phyloP scores from a whole-genome alignment of 2,329 filamentous ascomycete species.

The Aspergillus oerlinghausenensis region DNA sequence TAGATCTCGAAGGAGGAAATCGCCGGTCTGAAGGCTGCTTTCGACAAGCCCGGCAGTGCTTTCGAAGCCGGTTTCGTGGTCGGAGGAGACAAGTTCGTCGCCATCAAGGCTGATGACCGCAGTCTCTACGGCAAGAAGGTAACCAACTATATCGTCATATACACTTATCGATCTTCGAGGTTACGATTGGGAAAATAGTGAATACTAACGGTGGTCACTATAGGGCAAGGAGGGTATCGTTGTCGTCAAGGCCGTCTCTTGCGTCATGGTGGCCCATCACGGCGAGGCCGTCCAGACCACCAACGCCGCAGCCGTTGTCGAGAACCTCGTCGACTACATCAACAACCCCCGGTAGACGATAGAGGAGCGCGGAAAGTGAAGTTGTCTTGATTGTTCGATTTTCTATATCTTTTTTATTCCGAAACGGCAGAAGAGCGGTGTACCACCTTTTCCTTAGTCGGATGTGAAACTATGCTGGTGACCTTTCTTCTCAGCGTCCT shows the following conservation, averaged over 20 bases:
- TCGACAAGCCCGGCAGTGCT: constrained; percentile 46
- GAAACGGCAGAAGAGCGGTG: background rate
- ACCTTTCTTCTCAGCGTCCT: background rate
- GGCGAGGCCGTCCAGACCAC: constrained; percentile 67
- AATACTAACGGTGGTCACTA: constrained; percentile 9
- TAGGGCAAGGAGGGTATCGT: constrained; percentile 76
- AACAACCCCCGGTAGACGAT: constrained; percentile 63
- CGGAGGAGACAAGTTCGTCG: constrained; percentile 71
- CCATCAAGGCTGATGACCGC: constrained; percentile 69
- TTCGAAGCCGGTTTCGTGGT: constrained; percentile 68
- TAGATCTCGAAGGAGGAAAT: constrained; percentile 54
- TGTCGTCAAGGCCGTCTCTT: constrained; percentile 81
- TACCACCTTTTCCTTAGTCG: background rate
- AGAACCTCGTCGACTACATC: constrained; percentile 82
- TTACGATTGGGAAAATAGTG: too few species aligned
- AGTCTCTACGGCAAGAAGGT: constrained; percentile 86
- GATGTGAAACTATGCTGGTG: background rate
- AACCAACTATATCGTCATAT: constrained; percentile 25
- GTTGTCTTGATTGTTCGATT: constrained; percentile 2
- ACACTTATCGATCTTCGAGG: background rate
- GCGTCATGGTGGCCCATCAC: constrained; percentile 86
- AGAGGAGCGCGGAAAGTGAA: constrained; percentile 18
- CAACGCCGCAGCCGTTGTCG: constrained; percentile 72
- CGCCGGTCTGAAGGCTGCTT: constrained; percentile 48
- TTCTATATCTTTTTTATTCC: background rate